Base-by-base conservation (phyloP, 2,329 filamentous ascomycete genomes). In the Xylaria sp. region DNA sequence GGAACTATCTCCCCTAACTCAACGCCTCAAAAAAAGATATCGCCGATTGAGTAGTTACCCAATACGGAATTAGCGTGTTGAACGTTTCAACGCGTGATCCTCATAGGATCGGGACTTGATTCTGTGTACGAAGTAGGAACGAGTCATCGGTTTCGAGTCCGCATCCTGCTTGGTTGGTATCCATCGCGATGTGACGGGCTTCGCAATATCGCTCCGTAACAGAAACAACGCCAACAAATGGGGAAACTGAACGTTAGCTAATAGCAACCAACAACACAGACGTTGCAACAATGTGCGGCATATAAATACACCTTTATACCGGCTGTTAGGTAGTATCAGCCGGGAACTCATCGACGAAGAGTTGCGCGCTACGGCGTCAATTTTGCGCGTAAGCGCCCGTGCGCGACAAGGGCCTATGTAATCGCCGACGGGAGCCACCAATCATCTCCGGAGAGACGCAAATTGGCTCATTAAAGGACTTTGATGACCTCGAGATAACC, bases 351-450 rank as follows among this genome's bases (percentile, higher is more conserved):
- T n/a, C n/a, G 11, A 46, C 42, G 37, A 46, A n/a, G 42, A 6
- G 42, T 4, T 59, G 34, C 37, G 54, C 55, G 53, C 54, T 59
- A 53, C 57, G 52, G 50, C 61, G 59, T 52, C 55, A 54, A 54
- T 54, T 53, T 35, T 49, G 46, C 46, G 52, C 50, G 51, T 49
- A 57, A 59, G 63, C 63, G 62, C 62, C 62, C 58, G 58, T 54
- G 54, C 56, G 46, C 35, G 46, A 42, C 37, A 49, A 59, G 54
- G 52, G 59, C 59, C 11, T 11, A n/a, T 13, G 19, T 50, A 5
- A n/a, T 16, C 62, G 63, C 54, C 57, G 60, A 64, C 11, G 8
- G 53, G 46, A 8, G 10, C 51, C 9, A 52, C 55, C 60, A 60
- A 61, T 61, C 62, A 58, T 35, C 18, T 50, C 34, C 49, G 18